These are phyloP conservation scores for Microglena sp. DNA, from an alignment of 139 green algal species.

Conservation along the genomic window DNA sequence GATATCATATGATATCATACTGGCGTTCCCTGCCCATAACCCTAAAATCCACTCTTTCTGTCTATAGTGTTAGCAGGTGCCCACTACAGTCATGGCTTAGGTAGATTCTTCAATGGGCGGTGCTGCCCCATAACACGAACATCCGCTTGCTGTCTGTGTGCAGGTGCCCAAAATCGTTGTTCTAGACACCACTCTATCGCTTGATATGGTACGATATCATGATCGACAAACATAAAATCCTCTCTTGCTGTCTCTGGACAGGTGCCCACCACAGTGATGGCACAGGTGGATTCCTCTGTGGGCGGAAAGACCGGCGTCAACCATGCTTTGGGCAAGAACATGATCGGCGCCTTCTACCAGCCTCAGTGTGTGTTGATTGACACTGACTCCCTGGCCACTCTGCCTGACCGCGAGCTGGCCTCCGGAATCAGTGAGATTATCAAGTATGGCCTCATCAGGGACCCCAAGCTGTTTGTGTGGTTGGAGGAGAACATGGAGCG, in stretches of 20 bases:
- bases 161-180: too few species aligned
- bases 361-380: constrained; percentile 81
- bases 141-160: too few species aligned
- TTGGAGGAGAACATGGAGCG: constrained; percentile 84
- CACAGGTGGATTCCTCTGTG: constrained; percentile 95
- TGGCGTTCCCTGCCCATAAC: too few species aligned
- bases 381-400: constrained; percentile 72
- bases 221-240: too few species aligned
- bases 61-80: too few species aligned
- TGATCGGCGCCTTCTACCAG: constrained; percentile 98
- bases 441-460: constrained; percentile 97
- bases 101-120: constrained; percentile 97
- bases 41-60: too few species aligned
- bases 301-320: constrained; percentile 98
- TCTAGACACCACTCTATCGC: too few species aligned
- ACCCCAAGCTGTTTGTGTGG: constrained; percentile 90
- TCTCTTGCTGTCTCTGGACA: too few species aligned
- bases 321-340: constrained; percentile 98
- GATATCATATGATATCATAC: too few species aligned
- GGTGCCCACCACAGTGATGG: constrained; percentile 95
- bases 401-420: constrained; percentile 86
- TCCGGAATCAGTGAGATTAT: constrained; percentile 93
- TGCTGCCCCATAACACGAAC: too few species aligned
- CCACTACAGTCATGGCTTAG: constrained; percentile 95
- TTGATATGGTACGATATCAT: too few species aligned